A percentile compares a stretch with the other conserved stretches of the same genome.
These are phyloP conservation scores for Trichoderma asperelloides DNA, from an alignment of 495 filamentous ascomycete genomes.

Conservation along the genomic window DNA sequence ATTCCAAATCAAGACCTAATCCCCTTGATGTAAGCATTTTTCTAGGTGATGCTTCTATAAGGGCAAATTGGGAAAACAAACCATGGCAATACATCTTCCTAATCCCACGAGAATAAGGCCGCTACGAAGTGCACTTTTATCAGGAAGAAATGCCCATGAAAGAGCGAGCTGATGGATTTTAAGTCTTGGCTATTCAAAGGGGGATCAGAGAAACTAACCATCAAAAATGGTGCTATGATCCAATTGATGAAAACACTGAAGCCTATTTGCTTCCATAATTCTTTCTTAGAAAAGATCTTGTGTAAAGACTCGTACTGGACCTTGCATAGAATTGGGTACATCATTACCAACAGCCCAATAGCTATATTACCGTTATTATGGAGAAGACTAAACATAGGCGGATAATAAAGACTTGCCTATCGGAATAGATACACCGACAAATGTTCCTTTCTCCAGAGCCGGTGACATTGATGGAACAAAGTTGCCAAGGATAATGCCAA, in stretches of 20 bases:
- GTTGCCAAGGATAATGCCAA: conserved; percentile 74
- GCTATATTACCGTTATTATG: conserved; percentile 32
- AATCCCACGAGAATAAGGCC: conserved; percentile 73
- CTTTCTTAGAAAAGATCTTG: conserved; percentile 48
- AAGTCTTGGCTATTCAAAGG: neutral
- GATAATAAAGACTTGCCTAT: conserved; percentile 52
- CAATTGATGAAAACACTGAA: conserved; percentile 81
- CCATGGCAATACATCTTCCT: conserved; percentile 80
- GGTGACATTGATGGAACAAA: conserved; percentile 56
- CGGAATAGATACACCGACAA: conserved; percentile 65
- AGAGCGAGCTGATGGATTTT: conserved; percentile 46
- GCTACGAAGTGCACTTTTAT: conserved; percentile 55
- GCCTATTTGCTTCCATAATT: conserved; percentile 68
- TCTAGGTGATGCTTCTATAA: no score
- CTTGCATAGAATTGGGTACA: conserved; percentile 93
- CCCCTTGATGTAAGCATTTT: neutral
- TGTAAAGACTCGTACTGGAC: conserved; percentile 78
- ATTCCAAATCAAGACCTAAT: conserved; percentile 68
- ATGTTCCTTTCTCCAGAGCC: conserved; percentile 60
- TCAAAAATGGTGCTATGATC: conserved; percentile 82
- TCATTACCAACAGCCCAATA: conserved; percentile 80
- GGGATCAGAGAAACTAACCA: conserved; percentile 45
- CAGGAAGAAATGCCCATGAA: conserved; percentile 78
- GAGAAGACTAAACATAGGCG: neutral
- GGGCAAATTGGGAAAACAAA: conserved; percentile 19